phyloP scores from a whole-genome alignment of 441 rosid species.

The Lepidium campestre region DNA sequence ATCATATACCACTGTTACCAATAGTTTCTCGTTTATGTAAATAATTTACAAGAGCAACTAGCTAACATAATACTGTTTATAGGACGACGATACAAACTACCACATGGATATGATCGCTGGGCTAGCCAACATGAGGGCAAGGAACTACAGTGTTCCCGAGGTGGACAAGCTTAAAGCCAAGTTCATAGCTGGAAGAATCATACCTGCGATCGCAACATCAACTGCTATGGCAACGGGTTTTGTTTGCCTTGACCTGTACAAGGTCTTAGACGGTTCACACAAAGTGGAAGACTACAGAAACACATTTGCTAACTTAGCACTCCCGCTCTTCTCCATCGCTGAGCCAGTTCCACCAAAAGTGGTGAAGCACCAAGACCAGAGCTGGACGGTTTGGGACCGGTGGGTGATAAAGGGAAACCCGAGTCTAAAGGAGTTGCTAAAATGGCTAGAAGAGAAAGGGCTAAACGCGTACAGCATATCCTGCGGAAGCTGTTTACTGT shows the following conservation, averaged over 20 bases:
- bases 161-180: conserved; percentile 97
- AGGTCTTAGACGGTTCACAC: conserved; percentile 77
- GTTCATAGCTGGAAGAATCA: conserved; percentile 96
- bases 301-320: conserved; percentile 92
- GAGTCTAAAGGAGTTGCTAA: conserved; percentile 61
- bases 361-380: conserved; percentile 73
- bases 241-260: conserved; percentile 94
- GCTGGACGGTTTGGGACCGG: conserved; percentile 98
- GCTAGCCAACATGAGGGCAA: conserved; percentile 98
- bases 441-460: conserved; percentile 75
- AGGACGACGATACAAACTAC: conserved; percentile 96
- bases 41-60: neutral
- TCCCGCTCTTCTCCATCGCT: conserved; percentile 89
- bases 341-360: conserved; percentile 96
- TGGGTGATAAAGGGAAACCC: conserved; percentile 80
- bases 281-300: conserved; percentile 86
- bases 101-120: conserved; percentile 98
- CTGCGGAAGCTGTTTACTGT: conserved; percentile 77
- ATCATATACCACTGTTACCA: neutral
- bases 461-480: conserved; percentile 93
- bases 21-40: neutral
- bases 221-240: conserved; percentile 98
- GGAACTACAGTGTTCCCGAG: conserved; percentile 92
- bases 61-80: conserved; percentile 8
- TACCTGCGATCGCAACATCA: conserved; percentile 96